Base-by-base conservation (phyloP, 2,329 filamentous ascomycete genomes). In the Fusarium keratoplasticum region DNA sequence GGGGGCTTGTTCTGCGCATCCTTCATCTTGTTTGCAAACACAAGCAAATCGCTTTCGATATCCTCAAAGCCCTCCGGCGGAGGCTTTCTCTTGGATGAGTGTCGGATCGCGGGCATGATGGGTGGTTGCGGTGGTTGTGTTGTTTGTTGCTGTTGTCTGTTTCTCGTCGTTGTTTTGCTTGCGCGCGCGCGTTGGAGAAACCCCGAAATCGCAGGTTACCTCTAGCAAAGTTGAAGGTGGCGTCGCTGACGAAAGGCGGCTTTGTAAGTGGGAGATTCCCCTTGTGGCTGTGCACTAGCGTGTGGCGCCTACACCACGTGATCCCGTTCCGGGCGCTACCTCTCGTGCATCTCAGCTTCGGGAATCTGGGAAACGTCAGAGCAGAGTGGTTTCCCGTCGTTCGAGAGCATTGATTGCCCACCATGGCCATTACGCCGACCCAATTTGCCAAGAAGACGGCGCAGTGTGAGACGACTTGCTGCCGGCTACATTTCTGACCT, bases 11-110 rank as follows among this genome's bases (percentile, higher is more conserved):
- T 97, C 82, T 98, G 95, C 61, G 96, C 96, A 81, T 97, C 94
- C 84, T 96, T 96, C 94, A 97, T 96, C 87, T 95, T 95, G 88
- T 95, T 96, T 79, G 89, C 87, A 85, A 96, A 96, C 79, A 95
- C 92, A 77, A 96, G 89, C 47, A 96, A 91, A 77, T 95, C 94
- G 81, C 95, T 93, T 83, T 96, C 94, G 83, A 97, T 94, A 81
- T 97, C 94, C 80, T 92, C 91, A 87, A 96, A 97, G 83, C 94
- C 94, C 64, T 94, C 93, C 61, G 94, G 94, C 54, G 94, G 94
- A 61, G 94, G 91, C 86, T 96, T 96, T 81, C 92, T 90, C 84
- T 93, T 94, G 72, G 91, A 92, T 55, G 91, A 88, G 75, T 92
- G 92, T 66, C 94, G 90, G 76, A 96, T 91, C 63, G 94, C 90